Conservation (phyloP, 78 protist species). For the Guillardia theta region DNA sequence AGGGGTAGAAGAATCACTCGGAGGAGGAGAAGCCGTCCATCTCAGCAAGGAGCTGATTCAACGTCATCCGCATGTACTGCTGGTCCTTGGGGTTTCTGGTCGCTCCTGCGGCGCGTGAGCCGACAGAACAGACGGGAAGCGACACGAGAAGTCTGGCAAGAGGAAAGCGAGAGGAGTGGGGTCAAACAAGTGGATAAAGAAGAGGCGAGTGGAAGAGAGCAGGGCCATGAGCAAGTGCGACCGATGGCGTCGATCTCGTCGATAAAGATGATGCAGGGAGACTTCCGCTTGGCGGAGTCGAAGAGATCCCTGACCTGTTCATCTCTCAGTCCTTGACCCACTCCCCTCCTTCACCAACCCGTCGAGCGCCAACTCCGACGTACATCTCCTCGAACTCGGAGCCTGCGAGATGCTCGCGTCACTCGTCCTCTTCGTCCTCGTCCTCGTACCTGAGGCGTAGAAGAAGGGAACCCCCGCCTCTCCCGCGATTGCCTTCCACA, state of each 20-base stretch:
- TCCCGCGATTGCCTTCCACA: constrained; percentile 44
- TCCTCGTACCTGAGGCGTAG: constrained; percentile 56
- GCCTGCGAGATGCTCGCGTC: no score
- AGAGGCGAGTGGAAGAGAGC: no score
- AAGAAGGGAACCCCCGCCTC: constrained; percentile 89
- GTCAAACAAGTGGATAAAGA: no score
- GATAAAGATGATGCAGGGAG: constrained; percentile 90
- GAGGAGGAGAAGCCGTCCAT: constrained; percentile 93
- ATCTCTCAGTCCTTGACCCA: neutral
- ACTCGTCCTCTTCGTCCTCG: no score
- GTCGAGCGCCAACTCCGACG: constrained; percentile 94
- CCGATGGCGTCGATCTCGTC: constrained; percentile 94
- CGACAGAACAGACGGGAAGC: no score
- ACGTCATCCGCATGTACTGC: constrained; percentile 67
- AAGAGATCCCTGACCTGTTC: constrained; percentile 36
- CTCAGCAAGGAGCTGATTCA: constrained; percentile 94
- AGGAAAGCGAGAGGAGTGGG: no score
- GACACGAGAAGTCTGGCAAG: no score
- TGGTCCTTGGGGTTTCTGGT: constrained; percentile 62
- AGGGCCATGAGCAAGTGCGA: neutral
- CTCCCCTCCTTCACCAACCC: constrained; percentile 75
- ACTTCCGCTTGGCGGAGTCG: constrained; percentile 61
- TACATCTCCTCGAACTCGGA: constrained; percentile 90
- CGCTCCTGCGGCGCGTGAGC: constrained; percentile 90
- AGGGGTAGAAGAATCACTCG: neutral